phyloP scores from a whole-genome alignment of 441 rosid genomes.

The Jatropha multifida region DNA sequence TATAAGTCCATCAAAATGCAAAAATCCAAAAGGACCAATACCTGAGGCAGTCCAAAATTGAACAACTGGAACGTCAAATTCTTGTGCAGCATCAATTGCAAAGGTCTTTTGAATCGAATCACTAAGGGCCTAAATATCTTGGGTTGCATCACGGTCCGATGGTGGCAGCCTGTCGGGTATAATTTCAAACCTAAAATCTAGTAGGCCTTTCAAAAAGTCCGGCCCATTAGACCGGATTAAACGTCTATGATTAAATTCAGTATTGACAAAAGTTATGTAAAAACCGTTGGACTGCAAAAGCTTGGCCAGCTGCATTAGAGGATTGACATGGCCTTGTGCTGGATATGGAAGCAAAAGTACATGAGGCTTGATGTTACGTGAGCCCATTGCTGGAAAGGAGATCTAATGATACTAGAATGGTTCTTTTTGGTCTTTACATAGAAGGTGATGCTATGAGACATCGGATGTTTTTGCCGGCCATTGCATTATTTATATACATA shows the following conservation, averaged over 20 bases:
- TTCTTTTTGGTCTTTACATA: neutral
- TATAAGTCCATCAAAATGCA: constrained; percentile 26
- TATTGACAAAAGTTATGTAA: constrained; percentile 31
- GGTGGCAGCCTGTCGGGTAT: constrained; percentile 9
- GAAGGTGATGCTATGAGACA: neutral
- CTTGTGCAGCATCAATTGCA: constrained; percentile 24
- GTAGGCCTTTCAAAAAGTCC: neutral
- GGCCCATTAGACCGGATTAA: constrained; percentile 12
- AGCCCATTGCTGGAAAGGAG: neutral
- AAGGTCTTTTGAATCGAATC: constrained; percentile 20
- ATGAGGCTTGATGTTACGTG: constrained; percentile 16
- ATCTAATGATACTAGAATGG: neutral
- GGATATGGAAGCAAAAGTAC: constrained; percentile 35
- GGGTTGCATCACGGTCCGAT: constrained; percentile 3
- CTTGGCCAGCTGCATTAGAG: constrained; percentile 33
- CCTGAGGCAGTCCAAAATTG: constrained; percentile 42
- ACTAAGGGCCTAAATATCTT: constrained; percentile 12
- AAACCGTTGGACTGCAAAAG: constrained; percentile 28
- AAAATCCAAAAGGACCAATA: constrained; percentile 30
- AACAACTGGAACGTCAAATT: constrained; percentile 26
- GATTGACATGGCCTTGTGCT: constrained; percentile 38
- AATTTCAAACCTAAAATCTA: neutral
- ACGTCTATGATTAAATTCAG: constrained; percentile 10
- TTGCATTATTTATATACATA: too few species aligned
- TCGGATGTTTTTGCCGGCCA: neutral